Conservation (phyloP, 805 yeast genomes). For the Cyberlindnera xishuangbannaensis region DNA sequence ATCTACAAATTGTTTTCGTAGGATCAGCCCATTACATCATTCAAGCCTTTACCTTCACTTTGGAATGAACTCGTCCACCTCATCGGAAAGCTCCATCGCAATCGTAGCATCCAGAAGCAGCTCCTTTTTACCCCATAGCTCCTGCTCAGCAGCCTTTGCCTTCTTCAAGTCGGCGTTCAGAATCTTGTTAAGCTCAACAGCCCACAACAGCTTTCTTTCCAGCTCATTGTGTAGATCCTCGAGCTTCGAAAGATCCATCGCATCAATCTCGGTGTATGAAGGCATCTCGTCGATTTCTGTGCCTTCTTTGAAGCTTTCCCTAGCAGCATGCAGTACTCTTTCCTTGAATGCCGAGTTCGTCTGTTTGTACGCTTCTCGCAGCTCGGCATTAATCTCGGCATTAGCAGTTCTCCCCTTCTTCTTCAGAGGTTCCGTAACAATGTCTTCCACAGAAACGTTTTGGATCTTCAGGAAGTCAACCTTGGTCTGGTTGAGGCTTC, state of each 20-base stretch:
- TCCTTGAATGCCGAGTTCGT: constrained; percentile 8
- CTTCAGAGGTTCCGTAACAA: constrained; percentile 22
- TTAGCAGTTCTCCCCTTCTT: constrained; percentile 25
- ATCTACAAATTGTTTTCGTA: too few species aligned
- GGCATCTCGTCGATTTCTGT: constrained; percentile 16
- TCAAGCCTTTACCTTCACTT: too few species aligned
- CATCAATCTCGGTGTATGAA: constrained; percentile 14
- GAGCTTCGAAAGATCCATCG: constrained; percentile 9
- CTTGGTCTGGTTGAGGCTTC: constrained; percentile 8
- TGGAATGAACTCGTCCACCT: constrained; percentile 4
- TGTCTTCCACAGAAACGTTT: constrained; percentile 21
- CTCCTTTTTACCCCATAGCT: constrained; percentile 37
- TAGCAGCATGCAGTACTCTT: constrained; percentile 5
- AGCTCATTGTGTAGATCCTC: constrained; percentile 26
- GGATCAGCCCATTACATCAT: too few species aligned
- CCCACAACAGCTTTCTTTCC: constrained; percentile 31
- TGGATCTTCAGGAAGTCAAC: constrained; percentile 22
- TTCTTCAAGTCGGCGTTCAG: constrained; percentile 28
- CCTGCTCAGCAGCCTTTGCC: constrained; percentile 29
- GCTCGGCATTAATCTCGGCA: constrained; percentile 21
- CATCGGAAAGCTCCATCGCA: constrained; percentile 23
- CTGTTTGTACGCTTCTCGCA: constrained; percentile 17
- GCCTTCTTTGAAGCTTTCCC: constrained; percentile 8
- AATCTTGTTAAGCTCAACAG: constrained; percentile 33
- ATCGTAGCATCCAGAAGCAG: constrained; percentile 38